Conservation (phyloP, 306 rosid genomes). For the Luffa acutangula region DNA sequence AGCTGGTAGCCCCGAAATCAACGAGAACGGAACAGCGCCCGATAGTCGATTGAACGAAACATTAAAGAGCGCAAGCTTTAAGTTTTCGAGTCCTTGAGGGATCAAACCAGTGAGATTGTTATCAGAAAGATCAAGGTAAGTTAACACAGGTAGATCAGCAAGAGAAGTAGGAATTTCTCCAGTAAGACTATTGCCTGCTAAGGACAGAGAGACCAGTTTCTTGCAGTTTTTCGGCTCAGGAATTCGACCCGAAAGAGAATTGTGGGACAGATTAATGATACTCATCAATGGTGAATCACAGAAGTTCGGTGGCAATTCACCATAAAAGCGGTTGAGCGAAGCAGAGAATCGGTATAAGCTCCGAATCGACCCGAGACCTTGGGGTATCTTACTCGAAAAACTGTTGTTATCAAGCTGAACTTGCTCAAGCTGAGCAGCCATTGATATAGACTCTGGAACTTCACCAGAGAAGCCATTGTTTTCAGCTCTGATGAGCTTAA, state of each 20-base stretch:
- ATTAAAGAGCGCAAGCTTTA: slow-evolving; percentile 95
- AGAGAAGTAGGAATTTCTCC: slow-evolving; percentile 73
- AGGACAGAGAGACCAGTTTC: slow-evolving; percentile 76
- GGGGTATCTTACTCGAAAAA: slow-evolving; percentile 57
- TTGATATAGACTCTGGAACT: slow-evolving; percentile 74
- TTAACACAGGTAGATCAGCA: slow-evolving; percentile 72
- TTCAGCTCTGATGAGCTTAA: slow-evolving; percentile 87
- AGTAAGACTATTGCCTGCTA: slow-evolving; percentile 63
- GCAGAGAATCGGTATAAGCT: slow-evolving; percentile 93
- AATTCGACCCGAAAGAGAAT: slow-evolving; percentile 71
- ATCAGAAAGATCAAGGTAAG: slow-evolving; percentile 89
- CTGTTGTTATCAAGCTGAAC: slow-evolving; percentile 86
- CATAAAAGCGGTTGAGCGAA: slow-evolving; percentile 61
- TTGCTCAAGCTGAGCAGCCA: slow-evolving; percentile 75
- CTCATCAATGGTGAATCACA: slow-evolving; percentile 99
- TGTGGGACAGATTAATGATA: slow-evolving; percentile 77
- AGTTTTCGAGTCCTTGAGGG: slow-evolving; percentile 76
- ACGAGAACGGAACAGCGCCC: slow-evolving; percentile 69
- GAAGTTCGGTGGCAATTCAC: slow-evolving; percentile 69
- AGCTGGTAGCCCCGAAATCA: slow-evolving; percentile 89
- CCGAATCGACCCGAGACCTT: slow-evolving; percentile 60
- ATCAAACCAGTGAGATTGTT: slow-evolving; percentile 86
- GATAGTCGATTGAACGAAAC: slow-evolving; percentile 84
- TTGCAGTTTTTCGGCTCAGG: slow-evolving; percentile 65
- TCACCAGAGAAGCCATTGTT: slow-evolving; percentile 72